These are phyloP conservation scores for Lactarius akahatsu DNA, from an alignment of 768 basidiomycete genomes.

Conservation along the genomic window DNA sequence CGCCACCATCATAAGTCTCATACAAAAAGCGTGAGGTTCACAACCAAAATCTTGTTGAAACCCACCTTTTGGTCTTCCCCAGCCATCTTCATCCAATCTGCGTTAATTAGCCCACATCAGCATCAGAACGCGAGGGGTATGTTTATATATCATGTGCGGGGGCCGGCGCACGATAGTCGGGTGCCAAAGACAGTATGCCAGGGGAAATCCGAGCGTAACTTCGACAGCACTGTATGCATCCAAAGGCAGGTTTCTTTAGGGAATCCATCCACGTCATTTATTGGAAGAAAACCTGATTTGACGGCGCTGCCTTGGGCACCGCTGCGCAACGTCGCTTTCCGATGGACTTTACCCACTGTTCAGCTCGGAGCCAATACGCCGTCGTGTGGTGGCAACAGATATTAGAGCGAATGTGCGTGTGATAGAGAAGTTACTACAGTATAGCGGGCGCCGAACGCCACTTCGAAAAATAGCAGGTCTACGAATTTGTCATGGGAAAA, in stretches of 20 bases:
- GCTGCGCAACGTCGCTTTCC: neutral
- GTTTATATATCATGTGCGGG: neutral
- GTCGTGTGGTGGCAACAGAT: neutral
- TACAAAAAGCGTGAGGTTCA: neutral
- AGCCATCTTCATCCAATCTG: neutral
- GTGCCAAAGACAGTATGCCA: neutral
- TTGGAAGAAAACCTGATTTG: neutral
- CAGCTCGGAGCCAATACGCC: neutral
- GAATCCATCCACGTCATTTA: no score
- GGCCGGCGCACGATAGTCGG: neutral
- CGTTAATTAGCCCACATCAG: neutral
- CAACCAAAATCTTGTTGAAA: neutral
- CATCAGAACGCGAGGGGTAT: neutral
- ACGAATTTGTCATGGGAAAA: neutral
- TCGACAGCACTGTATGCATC: no score
- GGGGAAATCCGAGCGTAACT: neutral
- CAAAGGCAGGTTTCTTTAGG: no score
- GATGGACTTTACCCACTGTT: neutral
- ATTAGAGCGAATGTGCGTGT: neutral
- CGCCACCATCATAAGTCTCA: neutral
- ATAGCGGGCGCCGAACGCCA: neutral
- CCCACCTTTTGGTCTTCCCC: neutral
- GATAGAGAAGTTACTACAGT: neutral
- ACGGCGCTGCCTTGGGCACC: neutral
- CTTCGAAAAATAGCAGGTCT: neutral